Conservation (phyloP, 495 filamentous ascomycete genomes). For the Pseudoneurospora amorphoporcata region DNA sequence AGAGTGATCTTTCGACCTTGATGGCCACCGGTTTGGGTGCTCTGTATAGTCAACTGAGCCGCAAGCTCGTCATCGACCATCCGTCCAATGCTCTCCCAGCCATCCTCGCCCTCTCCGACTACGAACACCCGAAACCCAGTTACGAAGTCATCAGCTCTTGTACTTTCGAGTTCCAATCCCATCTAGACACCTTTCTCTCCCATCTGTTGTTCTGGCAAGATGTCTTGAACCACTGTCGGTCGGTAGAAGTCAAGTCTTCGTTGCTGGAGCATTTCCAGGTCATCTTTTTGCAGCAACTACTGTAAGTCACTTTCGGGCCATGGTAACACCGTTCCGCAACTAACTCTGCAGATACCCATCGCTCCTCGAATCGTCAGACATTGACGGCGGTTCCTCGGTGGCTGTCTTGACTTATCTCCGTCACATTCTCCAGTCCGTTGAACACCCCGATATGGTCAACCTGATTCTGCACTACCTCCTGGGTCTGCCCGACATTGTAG, state of each 20-base stretch:
- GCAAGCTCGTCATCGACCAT: slow-evolving; percentile 54
- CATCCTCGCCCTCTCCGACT: slow-evolving; percentile 79
- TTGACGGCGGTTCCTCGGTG: slow-evolving; percentile 91
- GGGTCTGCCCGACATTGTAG: slow-evolving; percentile 51
- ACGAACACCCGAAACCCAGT: slow-evolving; percentile 48
- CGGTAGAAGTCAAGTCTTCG: slow-evolving; percentile 80
- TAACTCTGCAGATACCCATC: slow-evolving; percentile 68
- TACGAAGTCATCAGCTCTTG: slow-evolving; percentile 61
- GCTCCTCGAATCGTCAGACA: slow-evolving; percentile 88
- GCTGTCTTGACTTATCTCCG: slow-evolving; percentile 91
- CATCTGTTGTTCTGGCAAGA: slow-evolving; percentile 98
- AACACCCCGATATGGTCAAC: slow-evolving; percentile 85
- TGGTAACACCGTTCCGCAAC: not conserved
- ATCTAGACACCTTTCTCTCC: slow-evolving; percentile 88
- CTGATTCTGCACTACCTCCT: slow-evolving; percentile 90
- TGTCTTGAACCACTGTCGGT: slow-evolving; percentile 88
- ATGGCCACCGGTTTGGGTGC: slow-evolving; percentile 96
- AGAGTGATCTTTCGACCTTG: slow-evolving; percentile 89
- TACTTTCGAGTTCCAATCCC: slow-evolving; percentile 58
- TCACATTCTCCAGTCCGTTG: slow-evolving; percentile 78
- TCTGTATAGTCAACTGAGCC: slow-evolving; percentile 91
- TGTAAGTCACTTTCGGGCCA: slow-evolving; percentile 47
- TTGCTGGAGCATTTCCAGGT: slow-evolving; percentile 95
- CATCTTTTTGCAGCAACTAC: slow-evolving; percentile 85
- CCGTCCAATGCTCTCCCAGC: slow-evolving; percentile 58